Base-by-base conservation (phyloP, 2,329 filamentous ascomycete species). In the Ceratocystis harringtonii region DNA sequence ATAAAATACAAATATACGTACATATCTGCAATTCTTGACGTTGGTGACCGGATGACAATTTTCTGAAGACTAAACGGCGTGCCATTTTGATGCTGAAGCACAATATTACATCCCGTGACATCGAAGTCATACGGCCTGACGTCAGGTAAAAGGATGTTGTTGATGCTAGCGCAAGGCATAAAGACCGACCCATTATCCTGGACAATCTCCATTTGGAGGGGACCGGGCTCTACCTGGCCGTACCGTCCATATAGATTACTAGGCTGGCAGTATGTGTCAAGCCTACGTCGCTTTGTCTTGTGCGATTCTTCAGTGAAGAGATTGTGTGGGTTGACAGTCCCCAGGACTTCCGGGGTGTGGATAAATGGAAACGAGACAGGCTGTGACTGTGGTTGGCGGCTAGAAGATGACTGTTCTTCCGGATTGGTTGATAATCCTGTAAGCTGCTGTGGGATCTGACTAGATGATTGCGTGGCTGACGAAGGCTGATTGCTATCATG, bases 111-210 rank as follows among this genome's bases (percentile, higher is more conserved):
- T 66, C 85, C 83, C 68, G 88, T 88, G n/a, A 84, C 86, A 73
- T 92, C 89, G 45, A 91, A 95, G 75, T 91, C 95, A 73, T 96
- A 97, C 1, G 96, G 90, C 10, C 87, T 89, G 66, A 80, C 80
- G 74, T 97, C 90, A 73, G 92, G 86, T 70, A 83, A 85, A 68
- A 97, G 79, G 32, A 96, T 86, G 73, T 96, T 96, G 70, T 92
- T 89, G 22, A 87, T 84, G 12, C 82, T 81, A 69, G 89, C 89
- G 10, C 79, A 76, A 65, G 78, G 76, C 72, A 91, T 96, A 78
- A 87, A 94, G 61, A 89, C 82, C 32, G 30, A 25, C 10, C 57
- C 57, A 44, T 52, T 43, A 25, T 58, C 28, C 10, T 52, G 63
- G 12, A 65, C 52, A 68, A 96, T 85, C 72, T 96, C 89, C 89